Conservation (phyloP, 2,329 filamentous ascomycete genomes). For the Xylariaceae sp. region DNA sequence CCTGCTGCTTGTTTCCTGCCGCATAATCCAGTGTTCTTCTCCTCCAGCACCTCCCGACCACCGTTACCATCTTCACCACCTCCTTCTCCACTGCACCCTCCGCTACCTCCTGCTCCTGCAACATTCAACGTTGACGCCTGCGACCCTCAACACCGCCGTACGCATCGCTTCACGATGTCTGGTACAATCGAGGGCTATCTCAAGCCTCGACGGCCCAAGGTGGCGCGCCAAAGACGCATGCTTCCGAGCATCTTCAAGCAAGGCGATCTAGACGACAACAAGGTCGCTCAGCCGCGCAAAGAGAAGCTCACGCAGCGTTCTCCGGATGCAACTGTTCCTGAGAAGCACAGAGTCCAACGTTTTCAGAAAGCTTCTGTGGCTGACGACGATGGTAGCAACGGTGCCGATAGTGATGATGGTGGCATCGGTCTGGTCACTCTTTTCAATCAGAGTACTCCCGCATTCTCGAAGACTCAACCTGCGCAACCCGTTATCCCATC, state of each 20-base stretch:
- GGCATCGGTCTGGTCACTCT: neutral
- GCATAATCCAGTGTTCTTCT: no score
- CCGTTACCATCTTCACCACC: no score
- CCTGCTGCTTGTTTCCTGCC: no score
- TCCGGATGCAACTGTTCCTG: neutral
- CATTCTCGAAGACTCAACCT: neutral
- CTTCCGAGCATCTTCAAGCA: neutral
- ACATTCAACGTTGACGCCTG: neutral
- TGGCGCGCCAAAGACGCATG: neutral
- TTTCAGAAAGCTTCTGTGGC: neutral
- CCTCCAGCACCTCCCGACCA: no score
- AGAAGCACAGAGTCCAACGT: neutral
- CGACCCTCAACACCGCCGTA: neutral
- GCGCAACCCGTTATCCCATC: neutral
- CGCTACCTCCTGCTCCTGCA: neutral
- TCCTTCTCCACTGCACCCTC: no score
- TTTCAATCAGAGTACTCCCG: neutral
- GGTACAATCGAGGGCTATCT: neutral
- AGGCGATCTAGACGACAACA: neutral
- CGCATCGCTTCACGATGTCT: neutral
- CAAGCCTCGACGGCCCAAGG: neutral
- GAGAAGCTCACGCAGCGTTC: neutral
- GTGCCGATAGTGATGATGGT: neutral
- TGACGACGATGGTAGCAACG: neutral
- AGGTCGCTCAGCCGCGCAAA: neutral